Evolutionary conservation across 805 yeast species (phyloP), one percentile per base, ranked within the genome.

Genomic region (Candida glaebosa): DNA sequence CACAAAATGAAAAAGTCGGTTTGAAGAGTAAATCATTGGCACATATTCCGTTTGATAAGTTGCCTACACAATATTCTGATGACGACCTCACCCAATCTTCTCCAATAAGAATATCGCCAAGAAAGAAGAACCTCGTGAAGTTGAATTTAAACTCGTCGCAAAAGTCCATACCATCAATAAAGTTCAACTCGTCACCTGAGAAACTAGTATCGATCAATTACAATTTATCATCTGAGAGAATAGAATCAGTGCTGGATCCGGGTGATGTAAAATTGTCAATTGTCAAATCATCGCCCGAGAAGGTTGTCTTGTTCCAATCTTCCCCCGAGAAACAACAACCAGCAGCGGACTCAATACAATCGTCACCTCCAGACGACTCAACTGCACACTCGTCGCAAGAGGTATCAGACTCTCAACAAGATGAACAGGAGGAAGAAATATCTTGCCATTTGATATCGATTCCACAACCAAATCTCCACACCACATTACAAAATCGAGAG

Each of bases 401-500:
- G 16, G 31, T 28, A 10, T 28, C 31, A 12, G 31, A 28, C 16
- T 28, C 31, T 12, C 28, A 24, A 24, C n/a, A n/a, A n/a, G n/a
- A n/a, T 12, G 31, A 28, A 28, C 16, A 28, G 9, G n/a, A 10
- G 5, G 31, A 22, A 25, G 17, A 36, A 22, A 22, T 18, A 2
- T 8, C 31, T 36, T 4, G 31, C 14, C 9, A 10, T 28, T 28
- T 16, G 17, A 31, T 42, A 10, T 34, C 33, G 10, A 33, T 34
- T n/a, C 38, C 41, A 3, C 28, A 31, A 24, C 35, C 41, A n/a
- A 39, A 39, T 24, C 18, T 39, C 18, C 36, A 45, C 19, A 67
- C 73, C 4, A 61, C 63, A 4, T 54, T 67, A 10, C 70, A 66
- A 40, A 44, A 65, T 38, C 51, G 59, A 24, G 66, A 63, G 39